These are phyloP conservation scores for Astrocystis sublimbata DNA, from an alignment of 495 filamentous ascomycete genomes.

Conservation along the genomic window DNA sequence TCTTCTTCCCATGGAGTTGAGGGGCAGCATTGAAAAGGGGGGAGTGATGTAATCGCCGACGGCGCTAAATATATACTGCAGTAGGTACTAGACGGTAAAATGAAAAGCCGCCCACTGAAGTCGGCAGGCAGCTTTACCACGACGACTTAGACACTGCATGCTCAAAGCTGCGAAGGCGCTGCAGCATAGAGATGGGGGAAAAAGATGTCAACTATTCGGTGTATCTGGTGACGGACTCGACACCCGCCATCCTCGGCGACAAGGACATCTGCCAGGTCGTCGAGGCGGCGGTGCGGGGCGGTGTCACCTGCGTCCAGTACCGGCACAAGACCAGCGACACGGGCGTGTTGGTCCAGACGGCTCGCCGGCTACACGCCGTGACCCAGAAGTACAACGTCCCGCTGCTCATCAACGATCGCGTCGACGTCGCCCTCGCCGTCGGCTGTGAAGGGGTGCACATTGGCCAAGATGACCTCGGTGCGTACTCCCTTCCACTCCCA, in stretches of 20 bases:
- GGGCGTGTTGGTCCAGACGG: constrained; percentile 67
- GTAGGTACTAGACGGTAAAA: too few species aligned
- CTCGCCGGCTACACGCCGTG: constrained; percentile 66
- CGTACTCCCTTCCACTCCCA: constrained; percentile 21
- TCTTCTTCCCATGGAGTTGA: background rate
- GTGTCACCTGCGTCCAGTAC: constrained; percentile 86
- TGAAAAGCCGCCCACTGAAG: too few species aligned
- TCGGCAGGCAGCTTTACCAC: background rate
- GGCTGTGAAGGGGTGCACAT: constrained; percentile 91
- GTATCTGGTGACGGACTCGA: constrained; percentile 93
- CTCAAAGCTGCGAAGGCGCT: background rate
- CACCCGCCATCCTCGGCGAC: constrained; percentile 66
- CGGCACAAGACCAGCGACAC: constrained; percentile 86
- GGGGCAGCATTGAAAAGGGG: too few species aligned
- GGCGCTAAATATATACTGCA: background rate
- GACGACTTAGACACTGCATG: background rate
- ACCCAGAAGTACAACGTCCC: constrained; percentile 70
- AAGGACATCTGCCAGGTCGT: constrained; percentile 73
- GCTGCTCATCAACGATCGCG: constrained; percentile 91
- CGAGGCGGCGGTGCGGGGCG: constrained; percentile 73
- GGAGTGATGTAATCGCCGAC: constrained; percentile 2
- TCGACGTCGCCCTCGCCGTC: constrained; percentile 85
- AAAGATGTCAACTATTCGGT: constrained; percentile 55
- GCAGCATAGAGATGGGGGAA: constrained; percentile 31
- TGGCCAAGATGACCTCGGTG: constrained; percentile 91